phyloP scores from a whole-genome alignment of 345 rosid species.

The Acer campestre region DNA sequence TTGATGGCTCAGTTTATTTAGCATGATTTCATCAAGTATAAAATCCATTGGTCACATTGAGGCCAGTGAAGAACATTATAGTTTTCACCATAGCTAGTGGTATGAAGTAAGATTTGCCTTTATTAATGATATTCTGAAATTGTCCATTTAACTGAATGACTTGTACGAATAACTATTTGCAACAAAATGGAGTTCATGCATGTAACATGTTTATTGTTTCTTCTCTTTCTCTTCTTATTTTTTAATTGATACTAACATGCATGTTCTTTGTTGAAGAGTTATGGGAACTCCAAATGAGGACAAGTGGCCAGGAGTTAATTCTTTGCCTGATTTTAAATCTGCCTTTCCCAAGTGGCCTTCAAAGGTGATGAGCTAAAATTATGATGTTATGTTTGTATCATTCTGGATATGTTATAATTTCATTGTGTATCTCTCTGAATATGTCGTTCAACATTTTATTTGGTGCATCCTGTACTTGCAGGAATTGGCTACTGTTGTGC shows the following conservation, averaged over 20 bases:
- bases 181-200: not conserved
- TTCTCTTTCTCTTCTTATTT: not conserved
- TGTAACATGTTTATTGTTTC: not conserved
- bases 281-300: constrained; percentile 96
- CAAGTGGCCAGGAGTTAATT: constrained; percentile 90
- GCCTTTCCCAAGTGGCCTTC: constrained; percentile 94
- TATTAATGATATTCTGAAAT: not conserved
- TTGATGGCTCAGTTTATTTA: not conserved
- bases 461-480: constrained; percentile 34
- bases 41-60: not conserved
- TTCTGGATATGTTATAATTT: constrained; percentile 1
- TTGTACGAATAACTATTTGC: not conserved
- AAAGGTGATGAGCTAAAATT: constrained; percentile 44
- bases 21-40: not conserved
- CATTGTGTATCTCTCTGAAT: constrained; percentile 1
- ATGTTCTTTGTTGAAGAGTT: constrained; percentile 47
- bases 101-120: not conserved
- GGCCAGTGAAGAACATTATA: not conserved
- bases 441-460: not conserved
- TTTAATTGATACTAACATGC: constrained; percentile 6
- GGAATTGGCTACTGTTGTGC: constrained; percentile 72
- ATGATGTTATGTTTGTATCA: constrained; percentile 11
- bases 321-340: constrained; percentile 89
- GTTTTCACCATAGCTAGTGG: not conserved
- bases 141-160: not conserved